Base-by-base conservation (phyloP, 2,329 filamentous ascomycete genomes). In the Cadophora malorum region DNA sequence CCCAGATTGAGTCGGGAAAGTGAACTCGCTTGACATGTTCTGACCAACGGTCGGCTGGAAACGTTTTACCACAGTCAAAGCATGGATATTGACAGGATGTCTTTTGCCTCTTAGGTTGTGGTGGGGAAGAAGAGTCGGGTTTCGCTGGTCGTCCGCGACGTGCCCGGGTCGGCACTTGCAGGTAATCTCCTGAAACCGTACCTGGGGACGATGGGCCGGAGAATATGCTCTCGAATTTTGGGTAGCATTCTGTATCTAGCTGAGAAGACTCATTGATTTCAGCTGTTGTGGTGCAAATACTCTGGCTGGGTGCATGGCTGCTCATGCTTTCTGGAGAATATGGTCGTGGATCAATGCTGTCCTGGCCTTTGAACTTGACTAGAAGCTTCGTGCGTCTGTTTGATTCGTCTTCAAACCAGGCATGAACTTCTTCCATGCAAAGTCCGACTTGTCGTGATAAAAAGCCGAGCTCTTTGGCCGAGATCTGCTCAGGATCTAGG, bases 361-460 rank as follows among this genome's bases (percentile, higher is more conserved):
- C 7, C 3, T 67, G 61, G 31, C 47, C n/a, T 38, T 62, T 31
- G 6, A 59, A 52, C 1, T 60, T 64, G 14, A 61, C 61, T 23
- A 65, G 64, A 50, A 67, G 67, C 33, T 67, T 50, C 41, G 47
- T 19, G 12, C 67, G 53, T 62, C 67, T 67, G 14, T 16, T 35
- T 52, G 64, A 67, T 61, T 69, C 67, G 41, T 69, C 67, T 23
- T 56, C 28, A 31, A 69, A 69, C 67, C 67, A 69, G 14, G 67
- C 35, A 33, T 64, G 47, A 49, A 67, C 65, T 67, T 69, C 67
- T 63, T 69, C 67, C 64, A 67, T 69, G 9, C 53, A 62, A 12
- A 69, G 56, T 23, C 64, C 64, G 23, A 61, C 64, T 45, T 55
- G 64, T 16, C 58, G 67, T 33, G 67, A 31, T 16, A 69, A 41